Base-by-base conservation (phyloP, 2,329 filamentous ascomycete species). In the Ilyonectria sp. region DNA sequence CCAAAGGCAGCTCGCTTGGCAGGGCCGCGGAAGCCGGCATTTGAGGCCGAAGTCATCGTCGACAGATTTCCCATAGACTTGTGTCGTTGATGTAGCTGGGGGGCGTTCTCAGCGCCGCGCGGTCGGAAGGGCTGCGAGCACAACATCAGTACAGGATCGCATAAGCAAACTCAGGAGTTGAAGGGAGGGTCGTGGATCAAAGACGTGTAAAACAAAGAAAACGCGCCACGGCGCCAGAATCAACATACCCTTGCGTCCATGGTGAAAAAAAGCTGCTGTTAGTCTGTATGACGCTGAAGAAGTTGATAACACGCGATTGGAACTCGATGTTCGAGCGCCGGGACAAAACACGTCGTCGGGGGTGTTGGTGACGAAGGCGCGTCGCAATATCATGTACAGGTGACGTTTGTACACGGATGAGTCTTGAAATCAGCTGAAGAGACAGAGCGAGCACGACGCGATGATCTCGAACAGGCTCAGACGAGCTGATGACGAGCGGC, bases 1-100 rank as follows among this genome's bases (percentile, higher is more conserved):
- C 89, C 93, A 80, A 97, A 94, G 13, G 90, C 93, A 69, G 91
- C 90, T 72, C 94, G 91, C 84, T 95, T 96, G 62, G 91, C 86
- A 64, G 89, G 78, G 44, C 80, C 80, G 33, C 80, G 81, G 46
- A 82, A 73, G 40, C 80, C 81, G 23, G 68, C 69, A 21, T 69
- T 66, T 13, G 72, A 57, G 3, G 69, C 70, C 13, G 73, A 71
- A 33, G 77, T 69, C 74, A 76, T 79, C 44, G 65, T 71, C 33
- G 74, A 70, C 50, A 93, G 72, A 86, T 87, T 81, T 82, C 92
- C 80, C 80, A 90, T 91, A 9, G 94, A 97, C 82, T 97, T 97
- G 83, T 94, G 92, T 70, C 92, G 92, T 75, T 94, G 91, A 75
- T 97, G 93, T 69, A 94, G 83, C 60, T 87, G 63, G 10, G 76